Evolutionary conservation across 805 yeast species (phyloP), one percentile per base, ranked within the genome.

Genomic region (Suhomyces vadensis): DNA sequence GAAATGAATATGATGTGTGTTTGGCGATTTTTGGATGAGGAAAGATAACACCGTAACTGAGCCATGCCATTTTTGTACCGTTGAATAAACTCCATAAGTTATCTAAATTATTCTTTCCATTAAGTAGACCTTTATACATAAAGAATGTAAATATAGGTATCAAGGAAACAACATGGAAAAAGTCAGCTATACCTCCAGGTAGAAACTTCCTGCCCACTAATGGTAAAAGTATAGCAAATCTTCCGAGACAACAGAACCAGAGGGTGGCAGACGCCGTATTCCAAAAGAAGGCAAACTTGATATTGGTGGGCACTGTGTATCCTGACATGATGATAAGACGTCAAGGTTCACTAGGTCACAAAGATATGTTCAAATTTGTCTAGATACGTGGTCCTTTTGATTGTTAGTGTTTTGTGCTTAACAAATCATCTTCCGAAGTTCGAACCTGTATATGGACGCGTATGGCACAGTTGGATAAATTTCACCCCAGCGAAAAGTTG

Each of bases 141-240:
- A 49, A 25, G 24, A 59, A 51, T 4, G 58, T 63, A 2, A 60
- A 37, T 13, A 69, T 51, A 8, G 75, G 75, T 6, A 64, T 46
- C 14, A 66, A 45, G 1, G 75, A 50, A 22, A 71, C 70, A 8
- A 64, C 63, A 37, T 71, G 75, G 52, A 81, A 77, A 62, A 82
- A 84, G 51, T 79, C 85, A 36, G 87, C 86, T 9, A 85, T 79
- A 0, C 88, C 90, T 5, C 84, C 88, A 1, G 89, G 85, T 16
- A 84, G 60, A 51, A 82, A 84, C 50, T 69, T 70, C 24, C 80
- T 61, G 0, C 88, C 86, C n/a, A 82, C 87, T 20, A 85, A 62
- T 0, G 87, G 87, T 36, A 79, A 63, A 23, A 85, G 63, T 1
- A 82, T 62, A 10, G 73, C 43, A 49, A 82, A 71, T 37, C 92